Percentiles rank a stretch among this genome's conserved stretches.
These are phyloP conservation scores for Apocynum venetum DNA, from an alignment of 257 asterid genomes.

Conservation along the genomic window DNA sequence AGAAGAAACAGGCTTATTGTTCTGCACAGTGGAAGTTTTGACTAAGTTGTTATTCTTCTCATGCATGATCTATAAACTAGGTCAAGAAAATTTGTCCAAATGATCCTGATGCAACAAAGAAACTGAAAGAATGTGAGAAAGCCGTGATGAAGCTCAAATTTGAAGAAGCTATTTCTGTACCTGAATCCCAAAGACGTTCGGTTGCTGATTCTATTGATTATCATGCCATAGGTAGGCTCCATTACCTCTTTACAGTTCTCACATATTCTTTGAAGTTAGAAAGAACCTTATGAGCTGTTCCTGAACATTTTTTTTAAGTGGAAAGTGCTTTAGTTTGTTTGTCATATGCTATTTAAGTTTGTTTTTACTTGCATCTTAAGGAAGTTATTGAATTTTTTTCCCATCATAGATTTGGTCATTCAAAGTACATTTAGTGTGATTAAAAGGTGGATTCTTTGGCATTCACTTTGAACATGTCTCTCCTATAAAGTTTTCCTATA, in stretches of 20 bases:
- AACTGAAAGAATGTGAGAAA: slow-evolving; percentile 92
- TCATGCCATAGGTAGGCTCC: slow-evolving; percentile 67
- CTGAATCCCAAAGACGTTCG: slow-evolving; percentile 61
- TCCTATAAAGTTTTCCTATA: neutral
- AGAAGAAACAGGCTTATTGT: neutral
- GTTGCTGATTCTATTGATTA: slow-evolving; percentile 83
- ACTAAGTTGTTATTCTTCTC: slow-evolving; percentile 6
- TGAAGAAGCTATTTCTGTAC: slow-evolving; percentile 93
- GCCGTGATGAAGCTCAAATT: slow-evolving; percentile 93
- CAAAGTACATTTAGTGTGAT: neutral
- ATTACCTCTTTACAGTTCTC: neutral
- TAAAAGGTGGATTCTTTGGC: neutral
- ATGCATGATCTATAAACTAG: slow-evolving; percentile 28
- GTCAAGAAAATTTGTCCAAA: slow-evolving; percentile 83
- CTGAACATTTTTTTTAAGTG: neutral
- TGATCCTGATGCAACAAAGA: slow-evolving; percentile 93
- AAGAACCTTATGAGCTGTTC: neutral
- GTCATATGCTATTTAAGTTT: neutral
- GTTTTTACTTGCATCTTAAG: too few relatives aligned
- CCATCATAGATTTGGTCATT: neutral
- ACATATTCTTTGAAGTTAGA: too few relatives aligned
- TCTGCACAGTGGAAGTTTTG: neutral
- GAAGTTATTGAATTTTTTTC: neutral
- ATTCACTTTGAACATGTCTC: neutral
- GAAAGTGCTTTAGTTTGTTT: neutral